Conservation (phyloP, 1,284 basidiomycete genomes). For the Stygiomarasmius scandens region DNA sequence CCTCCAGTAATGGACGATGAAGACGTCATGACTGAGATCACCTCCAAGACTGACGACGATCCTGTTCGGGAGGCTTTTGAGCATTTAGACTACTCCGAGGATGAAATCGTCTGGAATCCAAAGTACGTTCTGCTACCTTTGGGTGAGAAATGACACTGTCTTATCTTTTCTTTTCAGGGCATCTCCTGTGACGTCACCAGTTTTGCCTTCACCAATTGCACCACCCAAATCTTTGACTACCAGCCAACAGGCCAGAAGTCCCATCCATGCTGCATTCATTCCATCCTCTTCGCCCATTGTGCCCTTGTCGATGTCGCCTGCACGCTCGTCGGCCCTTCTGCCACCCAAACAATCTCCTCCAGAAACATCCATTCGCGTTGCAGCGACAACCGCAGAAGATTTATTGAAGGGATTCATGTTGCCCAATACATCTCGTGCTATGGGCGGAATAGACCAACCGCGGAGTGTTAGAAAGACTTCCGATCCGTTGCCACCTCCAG, state of each 20-base stretch:
- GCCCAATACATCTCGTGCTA: conserved; percentile 65
- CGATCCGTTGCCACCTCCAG: conserved; percentile 27
- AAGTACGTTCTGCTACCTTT: conserved; percentile 43
- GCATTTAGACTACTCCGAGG: conserved; percentile 52
- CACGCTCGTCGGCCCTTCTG: background rate
- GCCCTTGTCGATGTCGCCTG: background rate
- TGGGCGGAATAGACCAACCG: conserved; percentile 30
- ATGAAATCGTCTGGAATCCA: conserved; percentile 65
- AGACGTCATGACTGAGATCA: conserved; percentile 69
- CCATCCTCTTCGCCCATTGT: conserved; percentile 4
- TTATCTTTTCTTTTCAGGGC: conserved; percentile 9
- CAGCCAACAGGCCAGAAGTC: background rate
- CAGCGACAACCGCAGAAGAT: conserved; percentile 26
- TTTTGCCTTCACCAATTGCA: conserved; percentile 11
- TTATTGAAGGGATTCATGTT: conserved; percentile 22
- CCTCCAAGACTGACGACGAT: conserved; percentile 79
- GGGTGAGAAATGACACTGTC: background rate
- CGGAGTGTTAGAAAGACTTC: conserved; percentile 26
- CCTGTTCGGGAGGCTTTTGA: conserved; percentile 77
- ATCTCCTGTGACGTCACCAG: conserved; percentile 17
- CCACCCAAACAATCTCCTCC: background rate
- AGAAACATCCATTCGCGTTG: conserved; percentile 7
- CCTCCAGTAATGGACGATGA: conserved; percentile 42
- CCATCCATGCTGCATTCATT: conserved; percentile 6
- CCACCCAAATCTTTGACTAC: conserved; percentile 10